Conservation (phyloP, 2,329 filamentous ascomycete species). For the Colletotrichum plurivorum region DNA sequence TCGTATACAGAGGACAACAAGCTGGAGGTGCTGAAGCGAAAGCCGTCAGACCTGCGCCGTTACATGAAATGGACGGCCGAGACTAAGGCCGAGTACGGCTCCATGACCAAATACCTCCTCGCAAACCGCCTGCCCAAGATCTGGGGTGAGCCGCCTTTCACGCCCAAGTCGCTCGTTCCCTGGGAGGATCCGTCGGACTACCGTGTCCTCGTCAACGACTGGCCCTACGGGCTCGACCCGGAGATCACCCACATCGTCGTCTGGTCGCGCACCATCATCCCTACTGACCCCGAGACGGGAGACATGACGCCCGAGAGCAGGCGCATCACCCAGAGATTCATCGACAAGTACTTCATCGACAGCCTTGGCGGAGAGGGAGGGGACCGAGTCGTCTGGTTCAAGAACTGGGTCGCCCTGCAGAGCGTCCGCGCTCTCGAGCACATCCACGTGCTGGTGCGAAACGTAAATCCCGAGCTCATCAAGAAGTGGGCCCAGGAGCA, state of each 20-base stretch:
- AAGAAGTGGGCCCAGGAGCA: slow-evolving; percentile 67
- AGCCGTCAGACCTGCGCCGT: slow-evolving; percentile 82
- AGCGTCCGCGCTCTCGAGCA: slow-evolving; percentile 91
- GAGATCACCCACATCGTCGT: slow-evolving; percentile 87
- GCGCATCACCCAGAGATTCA: slow-evolving; percentile 76
- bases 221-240: slow-evolving; percentile 85
- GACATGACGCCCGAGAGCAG: slow-evolving; percentile 80
- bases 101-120: slow-evolving; percentile 84
- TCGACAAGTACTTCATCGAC: slow-evolving; percentile 77
- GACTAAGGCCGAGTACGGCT: slow-evolving; percentile 81
- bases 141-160: slow-evolving; percentile 77
- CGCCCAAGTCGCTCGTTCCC: slow-evolving; percentile 62
- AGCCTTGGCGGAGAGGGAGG: slow-evolving; percentile 64
- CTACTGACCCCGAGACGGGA: slow-evolving; percentile 78
- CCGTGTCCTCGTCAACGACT: slow-evolving; percentile 88
- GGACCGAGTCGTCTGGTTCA: slow-evolving; percentile 83
- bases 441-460: slow-evolving; percentile 81
- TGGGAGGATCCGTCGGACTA: slow-evolving; percentile 71
- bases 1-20: slow-evolving; percentile 64
- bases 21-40: slow-evolving; percentile 82
- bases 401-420: slow-evolving; percentile 92
- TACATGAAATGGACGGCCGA: slow-evolving; percentile 85
- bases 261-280: slow-evolving; percentile 88
- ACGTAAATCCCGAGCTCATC: slow-evolving; percentile 66
- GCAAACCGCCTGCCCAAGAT: slow-evolving; percentile 74